Percentiles rank a stretch among this genome's conserved stretches.
These are phyloP conservation scores for Rhizophagus sp. DNA, from an alignment of 192 early-diverging fungal species.

Conservation along the genomic window DNA sequence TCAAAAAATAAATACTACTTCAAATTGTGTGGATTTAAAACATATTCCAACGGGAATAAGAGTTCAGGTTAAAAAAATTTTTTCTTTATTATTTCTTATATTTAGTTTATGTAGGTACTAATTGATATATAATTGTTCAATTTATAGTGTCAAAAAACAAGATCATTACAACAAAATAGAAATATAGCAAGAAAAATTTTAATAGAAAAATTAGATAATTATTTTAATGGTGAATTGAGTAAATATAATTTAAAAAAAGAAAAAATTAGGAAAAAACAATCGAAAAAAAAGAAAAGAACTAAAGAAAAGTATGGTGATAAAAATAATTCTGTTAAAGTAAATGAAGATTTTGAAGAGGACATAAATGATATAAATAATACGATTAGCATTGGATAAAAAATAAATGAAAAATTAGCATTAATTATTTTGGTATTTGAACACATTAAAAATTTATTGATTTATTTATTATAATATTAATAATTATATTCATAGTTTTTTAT, in stretches of 20 bases:
- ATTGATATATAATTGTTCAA: not conserved
- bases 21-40: constrained; percentile 69
- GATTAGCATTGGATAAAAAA: too few species aligned
- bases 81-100: not conserved
- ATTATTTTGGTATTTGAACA: not conserved
- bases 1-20: constrained; percentile 80
- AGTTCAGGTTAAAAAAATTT: constrained; percentile 44
- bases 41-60: constrained; percentile 72
- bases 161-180: constrained; percentile 73
- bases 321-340: not conserved
- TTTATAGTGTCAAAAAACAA: constrained; percentile 67
- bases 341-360: not conserved
- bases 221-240: constrained; percentile 60
- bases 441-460: not conserved
- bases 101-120: not conserved
- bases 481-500: not conserved
- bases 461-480: not conserved
- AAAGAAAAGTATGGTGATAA: constrained; percentile 59
- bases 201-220: constrained; percentile 65
- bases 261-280: constrained; percentile 61
- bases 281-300: constrained; percentile 52
- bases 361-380: not conserved
- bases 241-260: constrained; percentile 62
- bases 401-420: too few species aligned
- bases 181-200: constrained; percentile 68